These are phyloP conservation scores for Lachancea quebecensis DNA, from an alignment of 805 yeast genomes.

Conservation along the genomic window DNA sequence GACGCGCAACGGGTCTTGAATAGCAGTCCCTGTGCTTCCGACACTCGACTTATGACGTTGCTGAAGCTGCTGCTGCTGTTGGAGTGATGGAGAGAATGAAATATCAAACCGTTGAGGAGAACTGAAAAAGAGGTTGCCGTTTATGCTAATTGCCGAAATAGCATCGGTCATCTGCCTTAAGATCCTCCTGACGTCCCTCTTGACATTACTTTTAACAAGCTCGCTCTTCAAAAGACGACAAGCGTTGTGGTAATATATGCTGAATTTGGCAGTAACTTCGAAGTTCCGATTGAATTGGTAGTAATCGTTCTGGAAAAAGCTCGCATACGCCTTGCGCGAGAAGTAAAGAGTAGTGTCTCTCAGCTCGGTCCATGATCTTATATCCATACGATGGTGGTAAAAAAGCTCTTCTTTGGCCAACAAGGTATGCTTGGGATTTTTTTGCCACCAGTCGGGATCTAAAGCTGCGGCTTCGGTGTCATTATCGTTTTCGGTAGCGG, in stretches of 20 bases:
- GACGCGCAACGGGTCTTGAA: constrained; percentile 6
- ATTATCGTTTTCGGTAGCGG: background rate
- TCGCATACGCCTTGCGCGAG: constrained; percentile 42
- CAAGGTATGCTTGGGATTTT: constrained; percentile 8
- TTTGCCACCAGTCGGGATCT: constrained; percentile 2
- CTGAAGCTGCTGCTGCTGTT: background rate
- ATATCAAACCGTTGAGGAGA: constrained; percentile 9
- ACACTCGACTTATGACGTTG: constrained; percentile 2
- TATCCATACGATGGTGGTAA: constrained; percentile 53
- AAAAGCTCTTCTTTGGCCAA: constrained; percentile 38
- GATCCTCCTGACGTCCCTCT: constrained; percentile 41
- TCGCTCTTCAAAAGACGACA: constrained; percentile 49
- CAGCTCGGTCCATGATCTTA: constrained; percentile 53
- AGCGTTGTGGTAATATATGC: constrained; percentile 47
- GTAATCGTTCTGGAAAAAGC: constrained; percentile 45
- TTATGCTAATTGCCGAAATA: constrained; percentile 56
- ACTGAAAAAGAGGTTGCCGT: constrained; percentile 54
- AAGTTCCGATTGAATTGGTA: constrained; percentile 48
- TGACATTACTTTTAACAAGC: constrained; percentile 40
- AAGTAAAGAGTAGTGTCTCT: constrained; percentile 42
- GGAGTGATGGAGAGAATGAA: background rate
- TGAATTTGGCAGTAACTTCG: constrained; percentile 45
- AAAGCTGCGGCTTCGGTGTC: background rate
- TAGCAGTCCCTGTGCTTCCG: constrained; percentile 4
- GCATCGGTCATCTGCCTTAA: constrained; percentile 48